Conservation (phyloP, 495 filamentous ascomycete genomes). For the Hamigera avellanea region DNA sequence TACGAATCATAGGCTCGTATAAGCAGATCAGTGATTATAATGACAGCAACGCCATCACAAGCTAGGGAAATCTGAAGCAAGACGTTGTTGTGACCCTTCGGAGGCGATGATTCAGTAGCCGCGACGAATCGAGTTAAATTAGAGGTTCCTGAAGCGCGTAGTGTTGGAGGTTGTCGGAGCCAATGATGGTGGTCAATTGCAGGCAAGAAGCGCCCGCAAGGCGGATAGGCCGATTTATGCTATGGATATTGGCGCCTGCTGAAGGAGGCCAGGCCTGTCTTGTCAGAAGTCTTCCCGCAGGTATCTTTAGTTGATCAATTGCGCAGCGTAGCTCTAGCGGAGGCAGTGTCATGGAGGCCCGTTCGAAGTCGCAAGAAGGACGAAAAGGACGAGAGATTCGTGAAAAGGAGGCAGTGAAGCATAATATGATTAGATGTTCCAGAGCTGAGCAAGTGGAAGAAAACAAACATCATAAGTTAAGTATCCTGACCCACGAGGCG, state of each 20-base stretch:
- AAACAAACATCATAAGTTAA: no score
- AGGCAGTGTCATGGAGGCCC: no score
- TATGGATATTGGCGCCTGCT: slow-evolving; percentile 2
- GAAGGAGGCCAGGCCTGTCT: no score
- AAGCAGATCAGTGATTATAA: not conserved
- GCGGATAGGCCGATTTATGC: slow-evolving; percentile 1
- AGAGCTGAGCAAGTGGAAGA: no score
- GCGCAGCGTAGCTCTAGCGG: no score
- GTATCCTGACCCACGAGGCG: no score
- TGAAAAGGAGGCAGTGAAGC: no score
- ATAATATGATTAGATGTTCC: no score
- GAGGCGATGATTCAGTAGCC: slow-evolving; percentile 14
- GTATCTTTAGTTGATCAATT: no score
- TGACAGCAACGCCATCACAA: slow-evolving; percentile 6
- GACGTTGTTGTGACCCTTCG: slow-evolving; percentile 5
- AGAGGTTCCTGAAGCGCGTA: slow-evolving; percentile 5
- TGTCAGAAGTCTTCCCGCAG: no score
- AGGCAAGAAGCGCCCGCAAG: slow-evolving; percentile 13
- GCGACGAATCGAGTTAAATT: slow-evolving; percentile 11
- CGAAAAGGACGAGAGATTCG: no score
- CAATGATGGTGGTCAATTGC: slow-evolving; percentile 8
- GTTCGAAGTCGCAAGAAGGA: no score
- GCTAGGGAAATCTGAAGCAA: slow-evolving; percentile 7
- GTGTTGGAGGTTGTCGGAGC: slow-evolving; percentile 3
- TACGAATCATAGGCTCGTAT: not conserved